Conservation (phyloP, 352 stramenopile species). For the Nothophytophthora sp. region DNA sequence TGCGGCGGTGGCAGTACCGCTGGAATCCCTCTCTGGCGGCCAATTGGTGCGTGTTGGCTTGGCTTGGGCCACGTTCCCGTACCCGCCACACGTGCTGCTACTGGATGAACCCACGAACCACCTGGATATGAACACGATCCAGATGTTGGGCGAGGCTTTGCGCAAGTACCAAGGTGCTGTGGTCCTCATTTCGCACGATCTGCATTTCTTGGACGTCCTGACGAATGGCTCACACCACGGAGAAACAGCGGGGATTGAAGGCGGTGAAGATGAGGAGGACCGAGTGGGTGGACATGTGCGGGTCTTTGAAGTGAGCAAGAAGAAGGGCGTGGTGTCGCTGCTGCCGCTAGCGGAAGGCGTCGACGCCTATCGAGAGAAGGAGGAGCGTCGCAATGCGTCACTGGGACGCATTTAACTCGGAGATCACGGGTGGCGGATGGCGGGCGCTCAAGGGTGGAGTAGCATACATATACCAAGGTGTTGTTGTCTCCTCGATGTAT, state of each 20-base stretch:
- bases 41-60: constrained; percentile 56
- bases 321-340: constrained; percentile 43
- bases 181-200: constrained; percentile 68
- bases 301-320: constrained; percentile 57
- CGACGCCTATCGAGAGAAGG: constrained; percentile 40
- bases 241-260: constrained; percentile 9
- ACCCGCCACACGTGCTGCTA: constrained; percentile 91
- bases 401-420: constrained; percentile 32
- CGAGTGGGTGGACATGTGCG: constrained; percentile 12
- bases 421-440: neutral
- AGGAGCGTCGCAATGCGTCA: constrained; percentile 47
- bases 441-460: constrained; percentile 1
- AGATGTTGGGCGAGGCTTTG: constrained; percentile 65
- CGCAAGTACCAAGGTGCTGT: constrained; percentile 55
- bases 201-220: constrained; percentile 61
- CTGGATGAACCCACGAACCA: constrained; percentile 94
- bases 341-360: constrained; percentile 27
- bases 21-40: constrained; percentile 46
- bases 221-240: constrained; percentile 10
- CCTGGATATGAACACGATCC: constrained; percentile 91
- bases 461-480: too few relatives aligned
- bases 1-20: constrained; percentile 30
- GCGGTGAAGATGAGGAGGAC: constrained; percentile 11
- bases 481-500: too few relatives aligned
- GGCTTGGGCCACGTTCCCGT: constrained; percentile 62